Percentiles rank a stretch among this genome's conserved stretches.
phyloP scores from a whole-genome alignment of 2,329 filamentous ascomycete genomes.

The Cadophora luteo-olivacea region DNA sequence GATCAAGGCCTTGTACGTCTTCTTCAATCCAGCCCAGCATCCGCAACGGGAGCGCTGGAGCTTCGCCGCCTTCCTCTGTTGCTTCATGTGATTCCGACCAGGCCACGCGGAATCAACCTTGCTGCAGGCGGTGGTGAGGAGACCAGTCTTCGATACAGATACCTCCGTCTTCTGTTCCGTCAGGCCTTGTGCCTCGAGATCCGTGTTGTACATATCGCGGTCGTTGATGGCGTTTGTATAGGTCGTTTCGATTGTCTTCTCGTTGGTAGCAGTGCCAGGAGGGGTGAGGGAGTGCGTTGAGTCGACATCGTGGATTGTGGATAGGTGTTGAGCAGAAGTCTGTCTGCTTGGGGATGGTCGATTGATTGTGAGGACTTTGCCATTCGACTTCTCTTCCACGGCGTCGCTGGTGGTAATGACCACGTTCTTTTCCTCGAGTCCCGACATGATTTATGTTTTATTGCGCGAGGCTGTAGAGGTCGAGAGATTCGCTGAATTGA shows the following conservation, averaged over 20 bases:
- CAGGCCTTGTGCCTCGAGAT: conserved; percentile 32
- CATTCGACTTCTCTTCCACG: conserved; percentile 17
- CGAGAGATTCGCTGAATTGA: neutral
- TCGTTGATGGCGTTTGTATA: neutral
- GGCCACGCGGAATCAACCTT: conserved; percentile 32
- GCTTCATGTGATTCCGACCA: conserved; percentile 29
- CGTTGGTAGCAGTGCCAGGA: conserved; percentile 24
- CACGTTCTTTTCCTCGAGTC: conserved; percentile 12
- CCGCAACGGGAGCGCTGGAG: conserved; percentile 26
- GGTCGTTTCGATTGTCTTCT: conserved; percentile 16
- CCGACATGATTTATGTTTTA: conserved; percentile 22
- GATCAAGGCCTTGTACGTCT: conserved; percentile 29
- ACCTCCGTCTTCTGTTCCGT: conserved; percentile 25
- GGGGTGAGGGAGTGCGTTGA: conserved; percentile 30
- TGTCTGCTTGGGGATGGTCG: conserved; percentile 26
- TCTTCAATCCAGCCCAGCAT: conserved; percentile 30
- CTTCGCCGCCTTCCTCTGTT: conserved; percentile 28
- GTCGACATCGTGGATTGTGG: conserved; percentile 33
- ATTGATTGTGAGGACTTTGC: conserved; percentile 30
- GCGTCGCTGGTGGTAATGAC: conserved; percentile 13
- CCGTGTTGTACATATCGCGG: conserved; percentile 20
- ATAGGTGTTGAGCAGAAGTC: conserved; percentile 19
- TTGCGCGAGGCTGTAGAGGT: conserved; percentile 5
- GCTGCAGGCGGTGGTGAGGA: conserved; percentile 26
- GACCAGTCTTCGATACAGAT: conserved; percentile 21